Evolutionary conservation across 768 basidiomycete genomes (phyloP), one percentile per base, ranked within the genome.

Genomic region (Ephemerocybe angulata): DNA sequence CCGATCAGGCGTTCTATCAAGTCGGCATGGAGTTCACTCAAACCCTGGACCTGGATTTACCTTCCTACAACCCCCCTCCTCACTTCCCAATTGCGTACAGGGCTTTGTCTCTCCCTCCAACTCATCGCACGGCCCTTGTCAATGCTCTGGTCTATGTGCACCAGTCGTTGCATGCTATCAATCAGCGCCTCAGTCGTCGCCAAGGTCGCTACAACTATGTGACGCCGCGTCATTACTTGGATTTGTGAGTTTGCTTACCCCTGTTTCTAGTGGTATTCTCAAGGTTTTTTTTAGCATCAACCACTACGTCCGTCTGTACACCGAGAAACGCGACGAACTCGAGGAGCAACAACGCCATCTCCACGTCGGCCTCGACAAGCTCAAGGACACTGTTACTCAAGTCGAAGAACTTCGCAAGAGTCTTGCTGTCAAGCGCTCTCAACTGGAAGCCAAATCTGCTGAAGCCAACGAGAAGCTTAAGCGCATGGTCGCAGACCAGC

Each of bases 331-430:
- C 12, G 95, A 97, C 60, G 95, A 98, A 65, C 78, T 99, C 17
- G 97, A 98, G 70, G 97, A 99, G 67, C 95, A 99, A 65, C 97
- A 98, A 65, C 88, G 97, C 28, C 97, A 99, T 74, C 80, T 99
- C 52, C 97, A 99, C 63, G 93, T 98, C 57, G 97, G 97, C 54
- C 82, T 99, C 49, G 95, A 98, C 71, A 99, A 99, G 71, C 82
- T 98, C 25, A 87, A 85, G 28, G 92, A 95, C 56, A 99, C 97
- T 0, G 95, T 99, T 57, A 89, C 87, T 1, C 95, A 98, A 67
- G 97, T 99, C 31, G 97, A 98, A 70, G 90, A 98, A 64, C 81
- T 99, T 25, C 84, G 96, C 52, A 91, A 90, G 73, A 97, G 94
- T 67, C 84, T 98, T 35, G 95, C 97, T 2, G 86, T 88, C 63